phyloP scores from a whole-genome alignment of 176 grass and related monocot species.

The Rhipidocladum racemiflorum region DNA sequence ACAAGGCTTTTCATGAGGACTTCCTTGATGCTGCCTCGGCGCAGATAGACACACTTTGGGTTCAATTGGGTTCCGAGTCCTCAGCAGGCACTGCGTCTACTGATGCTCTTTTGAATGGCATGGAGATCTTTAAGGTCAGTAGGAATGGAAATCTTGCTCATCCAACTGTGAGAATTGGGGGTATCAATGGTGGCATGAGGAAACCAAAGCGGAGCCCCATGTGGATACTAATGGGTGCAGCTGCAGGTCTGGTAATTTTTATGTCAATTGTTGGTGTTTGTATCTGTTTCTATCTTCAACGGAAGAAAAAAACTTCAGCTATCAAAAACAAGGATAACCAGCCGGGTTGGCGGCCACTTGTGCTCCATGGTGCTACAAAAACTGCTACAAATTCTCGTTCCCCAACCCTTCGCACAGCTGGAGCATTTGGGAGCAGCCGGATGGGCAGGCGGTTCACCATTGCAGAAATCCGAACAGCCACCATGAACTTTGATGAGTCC shows the following conservation, averaged over 20 bases:
- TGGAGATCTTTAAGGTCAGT: conserved; percentile 98
- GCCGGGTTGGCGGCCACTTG: conserved; percentile 51
- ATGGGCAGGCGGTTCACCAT: conserved; percentile 62
- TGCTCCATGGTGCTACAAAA: conserved; percentile 51
- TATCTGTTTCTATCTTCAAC: conserved; percentile 28
- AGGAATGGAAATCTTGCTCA: conserved; percentile 67
- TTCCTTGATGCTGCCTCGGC: conserved; percentile 57
- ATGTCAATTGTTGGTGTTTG: conserved; percentile 38
- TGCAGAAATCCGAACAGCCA: conserved; percentile 67
- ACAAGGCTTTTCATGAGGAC: conserved; percentile 94
- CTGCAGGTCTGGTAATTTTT: conserved; percentile 48
- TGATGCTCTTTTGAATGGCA: conserved; percentile 86
- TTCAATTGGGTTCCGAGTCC: conserved; percentile 80
- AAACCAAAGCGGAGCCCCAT: conserved; percentile 48
- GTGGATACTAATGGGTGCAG: conserved; percentile 52
- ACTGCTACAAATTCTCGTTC: conserved; percentile 38
- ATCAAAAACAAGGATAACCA: conserved; percentile 34
- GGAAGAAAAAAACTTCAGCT: conserved; percentile 37
- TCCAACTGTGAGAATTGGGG: conserved; percentile 50
- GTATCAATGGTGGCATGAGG: conserved; percentile 11
- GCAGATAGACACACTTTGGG: conserved; percentile 78
- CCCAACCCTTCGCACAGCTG: conserved; percentile 19
- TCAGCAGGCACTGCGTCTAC: conserved; percentile 44
- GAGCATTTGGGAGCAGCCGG: conserved; percentile 39
- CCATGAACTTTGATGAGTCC: conserved; percentile 77